phyloP scores from a whole-genome alignment of 2,329 filamentous ascomycete genomes.

The Alternaria sp. region DNA sequence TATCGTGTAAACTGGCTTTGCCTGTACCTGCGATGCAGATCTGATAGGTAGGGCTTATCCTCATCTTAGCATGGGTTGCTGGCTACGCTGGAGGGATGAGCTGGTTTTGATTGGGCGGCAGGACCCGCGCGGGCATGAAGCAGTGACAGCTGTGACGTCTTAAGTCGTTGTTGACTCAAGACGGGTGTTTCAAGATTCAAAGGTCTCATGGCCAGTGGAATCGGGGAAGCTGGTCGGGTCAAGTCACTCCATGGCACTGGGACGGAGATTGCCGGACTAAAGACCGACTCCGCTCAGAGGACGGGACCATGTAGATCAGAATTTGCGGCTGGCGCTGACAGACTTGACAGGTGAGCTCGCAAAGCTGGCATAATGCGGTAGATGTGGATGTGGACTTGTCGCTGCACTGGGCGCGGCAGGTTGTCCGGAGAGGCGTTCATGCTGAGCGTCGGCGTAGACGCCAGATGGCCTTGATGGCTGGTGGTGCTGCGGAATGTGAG shows the following conservation, averaged over 20 bases:
- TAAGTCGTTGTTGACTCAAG: constrained; percentile 9
- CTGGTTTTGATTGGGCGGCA: constrained; percentile 9
- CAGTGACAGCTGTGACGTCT: constrained; percentile 21
- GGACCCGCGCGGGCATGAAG: constrained; percentile 8
- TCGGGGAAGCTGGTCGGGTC: background rate
- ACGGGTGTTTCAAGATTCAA: constrained; percentile 9
- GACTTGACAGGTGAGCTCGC: background rate
- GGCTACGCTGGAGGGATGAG: constrained; percentile 1
- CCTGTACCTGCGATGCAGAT: background rate
- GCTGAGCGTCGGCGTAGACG: background rate
- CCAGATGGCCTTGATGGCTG: background rate
- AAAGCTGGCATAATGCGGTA: background rate
- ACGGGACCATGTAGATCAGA: background rate
- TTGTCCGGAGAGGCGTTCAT: background rate
- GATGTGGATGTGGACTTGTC: background rate
- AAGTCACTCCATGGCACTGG: background rate
- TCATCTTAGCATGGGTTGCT: background rate
- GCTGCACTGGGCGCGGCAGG: background rate
- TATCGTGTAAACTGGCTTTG: background rate
- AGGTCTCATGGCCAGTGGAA: background rate
- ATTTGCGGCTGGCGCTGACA: constrained; percentile 2
- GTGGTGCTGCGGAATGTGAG: background rate
- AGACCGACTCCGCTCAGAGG: background rate
- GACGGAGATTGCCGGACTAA: constrained; percentile 1
- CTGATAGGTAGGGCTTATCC: background rate